These are phyloP conservation scores for Podila clonocystis DNA, from an alignment of 192 early-diverging fungal genomes.

Conservation along the genomic window DNA sequence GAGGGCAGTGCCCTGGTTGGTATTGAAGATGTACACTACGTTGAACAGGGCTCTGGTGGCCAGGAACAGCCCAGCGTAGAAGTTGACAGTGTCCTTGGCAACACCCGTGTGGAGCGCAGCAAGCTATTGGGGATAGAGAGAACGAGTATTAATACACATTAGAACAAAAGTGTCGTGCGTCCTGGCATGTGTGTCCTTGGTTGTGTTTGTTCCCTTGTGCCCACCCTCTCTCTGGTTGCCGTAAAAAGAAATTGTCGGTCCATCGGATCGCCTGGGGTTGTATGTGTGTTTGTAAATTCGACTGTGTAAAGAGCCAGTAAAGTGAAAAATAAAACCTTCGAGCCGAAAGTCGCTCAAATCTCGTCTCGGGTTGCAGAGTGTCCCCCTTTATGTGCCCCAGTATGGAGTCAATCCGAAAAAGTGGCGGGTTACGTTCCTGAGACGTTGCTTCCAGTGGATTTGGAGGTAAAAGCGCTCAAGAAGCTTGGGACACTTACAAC, in stretches of 20 bases:
- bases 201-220: too few species aligned
- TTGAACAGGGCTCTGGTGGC: constrained; percentile 21
- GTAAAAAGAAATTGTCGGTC: not conserved
- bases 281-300: too few species aligned
- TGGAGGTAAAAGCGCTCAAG: not conserved
- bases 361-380: too few species aligned
- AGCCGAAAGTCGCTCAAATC: too few species aligned
- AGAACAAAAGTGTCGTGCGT: not conserved
- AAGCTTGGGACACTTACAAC: constrained; percentile 36
- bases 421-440: not conserved
- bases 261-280: too few species aligned
- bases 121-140: too few species aligned
- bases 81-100: constrained; percentile 43
- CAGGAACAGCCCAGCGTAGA: constrained; percentile 30
- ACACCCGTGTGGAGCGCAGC: constrained; percentile 46
- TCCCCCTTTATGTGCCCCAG: too few species aligned
- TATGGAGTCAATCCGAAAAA: too few species aligned
- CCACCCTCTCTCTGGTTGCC: constrained; percentile 9
- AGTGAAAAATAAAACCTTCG: too few species aligned
- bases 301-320: too few species aligned
- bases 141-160: too few species aligned
- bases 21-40: constrained; percentile 43
- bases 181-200: too few species aligned
- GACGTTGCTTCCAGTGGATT: not conserved
- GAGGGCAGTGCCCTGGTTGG: constrained; percentile 13